Evolutionary conservation across 345 rosid species (phyloP).

Genomic region (Ceriops decandra): DNA sequence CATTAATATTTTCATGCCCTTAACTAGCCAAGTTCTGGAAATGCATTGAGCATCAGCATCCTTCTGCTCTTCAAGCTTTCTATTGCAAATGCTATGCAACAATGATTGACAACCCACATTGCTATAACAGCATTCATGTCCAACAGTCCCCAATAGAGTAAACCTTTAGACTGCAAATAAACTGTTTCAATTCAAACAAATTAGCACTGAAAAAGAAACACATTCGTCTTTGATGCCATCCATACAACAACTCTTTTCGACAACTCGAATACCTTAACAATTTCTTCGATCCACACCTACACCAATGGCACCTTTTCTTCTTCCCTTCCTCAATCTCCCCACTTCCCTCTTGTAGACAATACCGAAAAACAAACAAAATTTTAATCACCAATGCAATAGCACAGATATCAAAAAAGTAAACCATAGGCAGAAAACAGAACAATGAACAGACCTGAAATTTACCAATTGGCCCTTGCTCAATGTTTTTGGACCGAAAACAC

Average conservation of each 20-base stretch:
- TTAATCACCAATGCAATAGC: background rate
- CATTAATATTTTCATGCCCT: no score
- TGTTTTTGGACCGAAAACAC: conserved; percentile 77
- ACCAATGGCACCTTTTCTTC: conserved; percentile 82
- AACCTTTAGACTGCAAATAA: no score
- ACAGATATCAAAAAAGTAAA: background rate
- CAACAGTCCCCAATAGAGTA: no score
- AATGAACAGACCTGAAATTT: conserved; percentile 49
- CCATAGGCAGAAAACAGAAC: background rate
- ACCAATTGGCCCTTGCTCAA: conserved; percentile 66
- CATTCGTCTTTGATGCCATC: conserved; percentile 69
- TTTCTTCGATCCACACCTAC: conserved; percentile 48
- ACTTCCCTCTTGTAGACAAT: conserved; percentile 53
- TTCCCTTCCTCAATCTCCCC: conserved; percentile 48
- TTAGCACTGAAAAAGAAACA: conserved; percentile 8
- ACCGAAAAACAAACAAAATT: conserved; percentile 30
- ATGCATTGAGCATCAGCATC: background rate
- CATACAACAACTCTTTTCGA: conserved; percentile 56
- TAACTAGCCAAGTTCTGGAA: background rate
- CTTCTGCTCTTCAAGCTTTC: background rate
- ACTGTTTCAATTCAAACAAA: background rate
- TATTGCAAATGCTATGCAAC: background rate
- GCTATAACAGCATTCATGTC: no score
- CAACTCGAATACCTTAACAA: conserved; percentile 70
- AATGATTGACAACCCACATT: no score